phyloP scores from a whole-genome alignment of 495 filamentous ascomycete genomes.

The Hypoxylon fuscum region DNA sequence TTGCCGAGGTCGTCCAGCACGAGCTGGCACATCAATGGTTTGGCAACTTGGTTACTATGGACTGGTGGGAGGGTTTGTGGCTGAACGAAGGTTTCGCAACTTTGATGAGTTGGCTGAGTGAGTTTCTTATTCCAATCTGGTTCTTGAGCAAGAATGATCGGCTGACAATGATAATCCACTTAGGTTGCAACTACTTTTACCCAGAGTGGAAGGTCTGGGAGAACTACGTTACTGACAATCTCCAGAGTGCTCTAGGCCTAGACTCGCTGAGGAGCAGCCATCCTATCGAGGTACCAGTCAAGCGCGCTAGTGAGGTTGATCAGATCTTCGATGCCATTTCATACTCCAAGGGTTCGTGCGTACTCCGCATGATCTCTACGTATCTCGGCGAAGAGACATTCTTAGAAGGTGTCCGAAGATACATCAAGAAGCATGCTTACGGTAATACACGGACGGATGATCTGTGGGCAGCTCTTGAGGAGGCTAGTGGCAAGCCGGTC shows the following conservation, averaged over 20 bases:
- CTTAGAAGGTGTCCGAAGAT: slow-evolving; percentile 89
- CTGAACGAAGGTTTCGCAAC: slow-evolving; percentile 98
- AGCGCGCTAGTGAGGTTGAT: slow-evolving; percentile 93
- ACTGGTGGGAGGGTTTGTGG: slow-evolving; percentile 99
- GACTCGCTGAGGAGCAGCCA: slow-evolving; percentile 95
- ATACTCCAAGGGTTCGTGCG: slow-evolving; percentile 95
- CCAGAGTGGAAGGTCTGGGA: slow-evolving; percentile 99
- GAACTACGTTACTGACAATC: slow-evolving; percentile 87
- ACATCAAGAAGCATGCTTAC: slow-evolving; percentile 95
- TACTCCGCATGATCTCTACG: slow-evolving; percentile 96
- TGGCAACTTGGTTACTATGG: slow-evolving; percentile 98
- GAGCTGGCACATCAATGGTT: slow-evolving; percentile 99
- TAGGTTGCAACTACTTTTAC: slow-evolving; percentile 86
- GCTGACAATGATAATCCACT: slow-evolving; percentile 44
- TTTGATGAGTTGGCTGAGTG: slow-evolving; percentile 67
- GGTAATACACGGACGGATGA: slow-evolving; percentile 85
- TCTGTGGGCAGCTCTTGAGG: slow-evolving; percentile 87
- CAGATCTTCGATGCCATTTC: slow-evolving; percentile 99
- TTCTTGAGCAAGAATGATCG: slow-evolving; percentile 12
- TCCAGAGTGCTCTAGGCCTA: slow-evolving; percentile 85
- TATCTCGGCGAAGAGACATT: slow-evolving; percentile 93
- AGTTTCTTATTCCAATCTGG: slow-evolving; percentile 12
- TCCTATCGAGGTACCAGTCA: slow-evolving; percentile 96
- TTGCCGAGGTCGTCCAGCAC: slow-evolving; percentile 95
- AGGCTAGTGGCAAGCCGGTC: slow-evolving; percentile 91